A percentile compares a stretch with the other conserved stretches of the same genome.
These are phyloP conservation scores for Colletotrichum sp. DNA, from an alignment of 2,329 filamentous ascomycete species.

Conservation along the genomic window DNA sequence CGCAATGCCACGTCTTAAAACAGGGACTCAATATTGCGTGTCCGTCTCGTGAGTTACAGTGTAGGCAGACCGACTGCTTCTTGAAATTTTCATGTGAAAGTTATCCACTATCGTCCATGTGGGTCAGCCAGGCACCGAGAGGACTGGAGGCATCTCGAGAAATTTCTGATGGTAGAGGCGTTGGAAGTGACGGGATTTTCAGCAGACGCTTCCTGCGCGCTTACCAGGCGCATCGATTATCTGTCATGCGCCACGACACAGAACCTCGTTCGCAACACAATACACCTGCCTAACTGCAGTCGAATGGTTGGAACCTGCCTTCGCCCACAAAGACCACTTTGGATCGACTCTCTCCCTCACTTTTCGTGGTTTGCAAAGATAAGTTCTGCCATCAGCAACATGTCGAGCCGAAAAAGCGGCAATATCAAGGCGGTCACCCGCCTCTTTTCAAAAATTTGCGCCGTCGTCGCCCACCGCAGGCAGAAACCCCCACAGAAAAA, in stretches of 20 bases:
- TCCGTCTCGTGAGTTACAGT: not conserved
- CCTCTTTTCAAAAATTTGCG: constrained; percentile 3
- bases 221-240: not conserved
- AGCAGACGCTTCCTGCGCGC: not conserved
- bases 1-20: not conserved
- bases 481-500: not conserved
- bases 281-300: not conserved
- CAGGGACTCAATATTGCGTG: not conserved
- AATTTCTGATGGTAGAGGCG: not conserved
- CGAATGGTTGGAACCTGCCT: not conserved
- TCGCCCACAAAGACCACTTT: not conserved
- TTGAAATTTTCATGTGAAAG: not conserved
- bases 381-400: not conserved
- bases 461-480: not conserved
- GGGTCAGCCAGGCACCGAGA: not conserved
- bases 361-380: not conserved
- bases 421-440: constrained; percentile 11
- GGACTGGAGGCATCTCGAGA: not conserved
- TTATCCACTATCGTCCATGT: not conserved
- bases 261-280: not conserved
- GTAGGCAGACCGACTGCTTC: not conserved
- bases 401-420: not conserved
- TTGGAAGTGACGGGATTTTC: not conserved
- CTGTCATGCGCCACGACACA: not conserved
- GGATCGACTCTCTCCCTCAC: not conserved